Evolutionary conservation across 768 basidiomycete species (phyloP), one percentile per base, ranked within the genome.

Genomic region (Kwoniella sp.): DNA sequence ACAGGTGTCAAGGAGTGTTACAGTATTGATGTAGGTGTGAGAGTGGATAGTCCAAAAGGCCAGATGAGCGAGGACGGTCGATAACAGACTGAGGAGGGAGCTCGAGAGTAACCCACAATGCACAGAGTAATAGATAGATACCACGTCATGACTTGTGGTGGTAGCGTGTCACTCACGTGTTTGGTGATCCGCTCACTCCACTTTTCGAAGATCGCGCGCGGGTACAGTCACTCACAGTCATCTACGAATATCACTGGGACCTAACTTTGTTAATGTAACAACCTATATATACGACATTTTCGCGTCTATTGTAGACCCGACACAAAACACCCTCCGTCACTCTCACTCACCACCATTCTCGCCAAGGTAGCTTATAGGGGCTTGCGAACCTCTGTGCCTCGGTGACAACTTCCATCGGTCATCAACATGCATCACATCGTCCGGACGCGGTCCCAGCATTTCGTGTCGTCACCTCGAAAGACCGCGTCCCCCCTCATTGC

Each of bases 401-500:
- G 17, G 41, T 45, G 41, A 45, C 41, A 17, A 45, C 15, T 11
- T 45, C 15, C 17, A 3, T 20, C 41, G 15, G 4, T 20, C 15
- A 45, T 4, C 41, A 45, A 45, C 41, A 75, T 75, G 74, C 61
- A 73, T 57, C 67, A 66, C 22, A 57, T 76, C 50, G 52, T 58
- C 25, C 61, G 71, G 28, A 74, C 70, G 23, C 70, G 75, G 17
- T 70, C 66, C 23, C 73, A 72, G 41, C 73, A 73, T 52, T 74
- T 74, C 55, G 75, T 71, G 53, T 58, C 65, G 34, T 76, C 75
- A 31, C 75, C 75, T 22, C 41, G 75, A 25, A 66, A 68, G 45
- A 63, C 62, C 30, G 58, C 63, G 15, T 57, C 65, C 2, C 72
- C 74, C 8, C 55, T 74, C n/a, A 71, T 70, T 34, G 63, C 59